Percentiles rank a stretch among this genome's conserved stretches.
Conservation (phyloP, 192 early-diverging fungal species). For the Powellomyces hirtus region DNA sequence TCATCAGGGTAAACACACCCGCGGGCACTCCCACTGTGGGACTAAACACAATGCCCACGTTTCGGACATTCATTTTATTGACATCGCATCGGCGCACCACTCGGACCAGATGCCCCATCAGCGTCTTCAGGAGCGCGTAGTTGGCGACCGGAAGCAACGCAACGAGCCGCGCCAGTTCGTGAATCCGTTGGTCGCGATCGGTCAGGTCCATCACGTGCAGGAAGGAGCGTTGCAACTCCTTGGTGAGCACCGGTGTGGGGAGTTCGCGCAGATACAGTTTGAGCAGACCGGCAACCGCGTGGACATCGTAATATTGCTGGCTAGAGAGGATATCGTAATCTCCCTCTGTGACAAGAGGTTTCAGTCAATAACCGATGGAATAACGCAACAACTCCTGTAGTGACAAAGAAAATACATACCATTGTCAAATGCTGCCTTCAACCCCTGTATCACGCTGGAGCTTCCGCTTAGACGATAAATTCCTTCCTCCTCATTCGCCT, state of each 20-base stretch:
- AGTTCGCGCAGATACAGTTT: slow-evolving; percentile 92
- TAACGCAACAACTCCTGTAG: background rate
- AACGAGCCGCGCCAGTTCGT: slow-evolving; percentile 78
- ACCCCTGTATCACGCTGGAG: slow-evolving; percentile 62
- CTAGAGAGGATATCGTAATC: slow-evolving; percentile 67
- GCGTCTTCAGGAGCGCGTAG: slow-evolving; percentile 81
- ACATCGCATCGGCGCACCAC: slow-evolving; percentile 78
- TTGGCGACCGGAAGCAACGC: slow-evolving; percentile 78
- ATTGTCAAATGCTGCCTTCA: slow-evolving; percentile 80
- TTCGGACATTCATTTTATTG: slow-evolving; percentile 95
- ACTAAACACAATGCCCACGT: slow-evolving; percentile 95
- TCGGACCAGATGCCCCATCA: slow-evolving; percentile 87
- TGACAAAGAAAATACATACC: slow-evolving; percentile 34
- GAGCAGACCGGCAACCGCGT: slow-evolving; percentile 86
- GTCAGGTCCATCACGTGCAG: slow-evolving; percentile 76
- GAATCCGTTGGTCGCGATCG: slow-evolving; percentile 76
- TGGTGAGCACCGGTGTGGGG: slow-evolving; percentile 80
- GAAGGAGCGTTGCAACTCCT: slow-evolving; percentile 85
- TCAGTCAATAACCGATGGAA: background rate
- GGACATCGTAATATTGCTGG: slow-evolving; percentile 82
- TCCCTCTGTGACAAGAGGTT: slow-evolving; percentile 48
- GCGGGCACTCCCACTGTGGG: slow-evolving; percentile 93
- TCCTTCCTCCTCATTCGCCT: slow-evolving; percentile 89
- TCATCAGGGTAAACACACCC: slow-evolving; percentile 87
- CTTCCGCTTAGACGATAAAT: slow-evolving; percentile 91